phyloP scores from a whole-genome alignment of 768 basidiomycete genomes.

The Coprinellus aureogranulatus region DNA sequence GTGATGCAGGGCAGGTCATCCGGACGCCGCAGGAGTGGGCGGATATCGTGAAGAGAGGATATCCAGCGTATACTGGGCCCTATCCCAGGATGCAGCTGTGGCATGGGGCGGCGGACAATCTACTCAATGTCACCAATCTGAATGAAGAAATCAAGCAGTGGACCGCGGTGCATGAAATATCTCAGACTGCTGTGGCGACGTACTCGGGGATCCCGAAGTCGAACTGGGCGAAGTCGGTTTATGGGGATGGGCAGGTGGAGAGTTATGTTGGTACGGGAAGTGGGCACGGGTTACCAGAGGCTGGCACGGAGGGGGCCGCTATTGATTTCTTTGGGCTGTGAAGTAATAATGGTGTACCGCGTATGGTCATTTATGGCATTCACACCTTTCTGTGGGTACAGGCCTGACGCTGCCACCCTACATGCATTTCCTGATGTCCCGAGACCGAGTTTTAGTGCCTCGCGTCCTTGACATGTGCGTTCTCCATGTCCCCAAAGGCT shows the following conservation, averaged over 20 bases:
- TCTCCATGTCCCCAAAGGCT: no score
- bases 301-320: background rate
- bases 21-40: conserved; percentile 50
- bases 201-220: conserved; percentile 37
- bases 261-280: conserved; percentile 47
- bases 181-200: conserved; percentile 38
- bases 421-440: no score
- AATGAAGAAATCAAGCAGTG: conserved; percentile 54
- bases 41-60: conserved; percentile 42
- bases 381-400: no score
- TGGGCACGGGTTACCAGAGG: conserved; percentile 48
- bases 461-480: no score
- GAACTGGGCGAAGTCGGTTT: conserved; percentile 48
- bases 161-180: conserved; percentile 52
- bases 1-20: conserved; percentile 42
- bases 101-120: conserved; percentile 56
- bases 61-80: conserved; percentile 54
- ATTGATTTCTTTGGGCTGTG: conserved; percentile 4
- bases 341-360: no score
- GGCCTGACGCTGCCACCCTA: no score
- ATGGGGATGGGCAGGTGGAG: conserved; percentile 44
- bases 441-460: no score
- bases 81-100: conserved; percentile 53
- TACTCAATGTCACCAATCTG: conserved; percentile 51
- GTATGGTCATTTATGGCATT: no score